These are phyloP conservation scores for Fragilaria crotonensis DNA, from an alignment of 108 stramenopile species.

Conservation along the genomic window DNA sequence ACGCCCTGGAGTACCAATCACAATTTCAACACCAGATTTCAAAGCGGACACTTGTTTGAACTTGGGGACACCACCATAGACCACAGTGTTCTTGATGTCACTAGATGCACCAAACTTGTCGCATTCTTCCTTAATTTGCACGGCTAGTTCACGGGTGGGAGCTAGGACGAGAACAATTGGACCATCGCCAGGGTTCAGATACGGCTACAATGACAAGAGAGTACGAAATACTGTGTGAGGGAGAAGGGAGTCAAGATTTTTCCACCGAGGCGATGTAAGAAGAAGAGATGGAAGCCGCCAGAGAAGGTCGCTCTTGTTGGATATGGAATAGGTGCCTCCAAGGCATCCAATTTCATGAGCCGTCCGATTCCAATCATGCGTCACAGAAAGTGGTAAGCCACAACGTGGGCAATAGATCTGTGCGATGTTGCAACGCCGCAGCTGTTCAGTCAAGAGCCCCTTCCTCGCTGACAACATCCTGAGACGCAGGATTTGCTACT, in stretches of 20 bases:
- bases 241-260: neutral
- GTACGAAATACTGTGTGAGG: constrained; percentile 1
- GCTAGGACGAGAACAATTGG: constrained; percentile 95
- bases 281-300: constrained; percentile 3
- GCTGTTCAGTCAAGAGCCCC: no score
- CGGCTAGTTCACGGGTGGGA: constrained; percentile 98
- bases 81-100: constrained; percentile 96
- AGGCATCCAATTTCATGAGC: neutral
- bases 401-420: neutral
- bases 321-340: neutral
- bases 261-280: constrained; percentile 7
- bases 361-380: neutral
- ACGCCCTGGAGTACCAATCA: constrained; percentile 98
- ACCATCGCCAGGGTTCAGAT: constrained; percentile 97
- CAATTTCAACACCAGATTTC: constrained; percentile 89
- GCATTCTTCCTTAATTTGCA: constrained; percentile 99
- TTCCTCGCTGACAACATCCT: no score
- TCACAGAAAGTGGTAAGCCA: neutral
- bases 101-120: constrained; percentile 94
- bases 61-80: constrained; percentile 98
- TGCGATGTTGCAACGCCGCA: no score
- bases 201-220: constrained; percentile 65
- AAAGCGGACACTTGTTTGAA: constrained; percentile 67
- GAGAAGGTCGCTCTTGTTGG: neutral
- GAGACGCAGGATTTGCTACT: no score